Evolutionary conservation across 805 yeast genomes (phyloP), one percentile per base, ranked within the genome.

Genomic region (Kurtzmaniella cleridarum): DNA sequence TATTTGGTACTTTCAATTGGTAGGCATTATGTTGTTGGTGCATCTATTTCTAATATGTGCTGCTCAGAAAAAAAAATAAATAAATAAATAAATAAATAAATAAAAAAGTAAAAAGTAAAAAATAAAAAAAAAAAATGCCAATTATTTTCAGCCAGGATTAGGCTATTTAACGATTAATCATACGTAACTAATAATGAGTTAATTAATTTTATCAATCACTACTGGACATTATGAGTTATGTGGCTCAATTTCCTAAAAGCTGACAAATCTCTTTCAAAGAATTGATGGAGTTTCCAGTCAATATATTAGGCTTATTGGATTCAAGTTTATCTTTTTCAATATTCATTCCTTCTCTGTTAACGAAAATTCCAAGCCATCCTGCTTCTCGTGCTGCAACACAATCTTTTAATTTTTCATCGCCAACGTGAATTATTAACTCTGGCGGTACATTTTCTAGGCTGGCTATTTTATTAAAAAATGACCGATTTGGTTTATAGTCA

Each of bases 341-440:
- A 7, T 28, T 18, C 13, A 26, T 24, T 10, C 43, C 42, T 7
- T 49, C 43, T 47, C 85, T 63, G 49, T 79, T 84, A 3, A 80
- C 40, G 17, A 75, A 57, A 0, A 83, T 60, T 4, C 82, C 78
- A 38, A 75, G 77, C 77, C 87, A 75, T 0, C 89, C 89, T 1
- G 81, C 69, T 18, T 57, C 54, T 13, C 62, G 54, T 0, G 81
- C 66, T 2, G 79, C 83, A 11, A 62, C 49, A 40, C 74, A 62
- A 52, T 83, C 91, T 36, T 76, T 75, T 6, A 57, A 58, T 28
- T 66, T 54, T 45, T 74, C 78, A 51, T 83, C 90, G 0, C 91
- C 91, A 35, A 81, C 59, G 53, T 83, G 91, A 35, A 66, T 55
- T 50, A 48, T 13, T 46, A 51, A 18, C 49, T 51, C 14, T 60